phyloP scores from a whole-genome alignment of 2,329 filamentous ascomycete genomes.

The Pseudogymnoascus sp. region DNA sequence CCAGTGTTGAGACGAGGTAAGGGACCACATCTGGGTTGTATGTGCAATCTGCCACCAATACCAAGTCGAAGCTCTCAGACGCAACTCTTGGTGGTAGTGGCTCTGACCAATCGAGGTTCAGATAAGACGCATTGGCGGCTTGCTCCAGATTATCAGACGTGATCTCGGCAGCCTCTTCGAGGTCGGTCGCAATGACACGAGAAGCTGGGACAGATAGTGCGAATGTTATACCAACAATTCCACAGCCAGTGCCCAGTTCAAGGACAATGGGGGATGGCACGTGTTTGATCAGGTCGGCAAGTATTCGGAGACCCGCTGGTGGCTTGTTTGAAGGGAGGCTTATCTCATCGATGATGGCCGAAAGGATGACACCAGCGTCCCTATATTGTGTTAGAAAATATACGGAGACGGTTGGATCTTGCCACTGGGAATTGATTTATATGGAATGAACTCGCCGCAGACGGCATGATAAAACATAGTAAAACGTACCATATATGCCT shows the following conservation, averaged over 20 bases:
- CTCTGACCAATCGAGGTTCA: slow-evolving; percentile 57
- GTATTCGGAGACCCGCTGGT: not conserved
- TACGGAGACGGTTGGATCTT: not conserved
- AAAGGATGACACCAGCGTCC: slow-evolving; percentile 33
- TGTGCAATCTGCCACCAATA: slow-evolving; percentile 64
- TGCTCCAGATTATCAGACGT: slow-evolving; percentile 41
- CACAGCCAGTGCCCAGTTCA: slow-evolving; percentile 62
- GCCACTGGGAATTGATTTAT: not conserved
- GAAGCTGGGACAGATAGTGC: slow-evolving; percentile 29
- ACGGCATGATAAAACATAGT: not conserved
- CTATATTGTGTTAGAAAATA: slow-evolving; percentile 25
- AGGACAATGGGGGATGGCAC: slow-evolving; percentile 40
- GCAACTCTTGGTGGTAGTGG: slow-evolving; percentile 32
- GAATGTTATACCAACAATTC: slow-evolving; percentile 59
- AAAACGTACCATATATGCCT: slow-evolving; percentile 55
- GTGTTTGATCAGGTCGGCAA: not conserved
- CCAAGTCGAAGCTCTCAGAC: slow-evolving; percentile 42
- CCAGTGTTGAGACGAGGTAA: slow-evolving; percentile 51
- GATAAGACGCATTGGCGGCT: slow-evolving; percentile 27
- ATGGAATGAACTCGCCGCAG: not conserved
- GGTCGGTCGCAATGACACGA: slow-evolving; percentile 54
- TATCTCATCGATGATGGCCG: slow-evolving; percentile 25
- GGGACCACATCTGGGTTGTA: slow-evolving; percentile 64
- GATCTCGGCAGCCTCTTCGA: slow-evolving; percentile 56
- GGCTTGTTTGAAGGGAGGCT: not conserved